Conservation (phyloP, 257 asterid species). For the Solanum chmielewskii region DNA sequence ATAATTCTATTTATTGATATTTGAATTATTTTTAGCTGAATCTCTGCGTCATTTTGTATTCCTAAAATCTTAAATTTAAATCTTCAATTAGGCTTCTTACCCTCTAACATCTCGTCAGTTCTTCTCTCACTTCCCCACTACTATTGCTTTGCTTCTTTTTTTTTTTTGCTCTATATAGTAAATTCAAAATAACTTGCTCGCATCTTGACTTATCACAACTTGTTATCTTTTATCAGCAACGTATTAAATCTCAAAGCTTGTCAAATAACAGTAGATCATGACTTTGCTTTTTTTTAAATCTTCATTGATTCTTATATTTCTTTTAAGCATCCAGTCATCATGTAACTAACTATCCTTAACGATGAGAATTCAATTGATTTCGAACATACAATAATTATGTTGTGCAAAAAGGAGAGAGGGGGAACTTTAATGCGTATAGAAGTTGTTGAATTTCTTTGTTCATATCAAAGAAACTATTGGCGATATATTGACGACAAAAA, state of each 20-base stretch:
- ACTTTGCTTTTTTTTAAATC: rapidly evolving
- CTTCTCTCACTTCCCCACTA: neutral
- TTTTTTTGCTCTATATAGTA: neutral
- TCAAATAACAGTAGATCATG: neutral
- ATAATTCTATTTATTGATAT: neutral
- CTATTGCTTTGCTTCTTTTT: neutral
- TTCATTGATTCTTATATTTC: neutral
- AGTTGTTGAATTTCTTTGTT: too few relatives aligned
- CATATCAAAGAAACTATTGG: too few relatives aligned
- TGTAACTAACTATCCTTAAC: neutral
- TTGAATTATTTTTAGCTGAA: neutral
- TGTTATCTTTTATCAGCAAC: too few relatives aligned
- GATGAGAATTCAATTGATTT: neutral
- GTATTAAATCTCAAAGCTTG: neutral
- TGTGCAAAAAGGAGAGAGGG: neutral
- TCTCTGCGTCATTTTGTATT: neutral
- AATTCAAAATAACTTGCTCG: neutral
- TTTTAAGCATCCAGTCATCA: neutral
- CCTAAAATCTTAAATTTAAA: neutral
- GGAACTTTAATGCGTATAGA: neutral
- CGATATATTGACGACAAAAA: neutral
- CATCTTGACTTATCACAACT: neutral
- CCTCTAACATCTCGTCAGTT: neutral
- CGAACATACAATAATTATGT: too few relatives aligned
- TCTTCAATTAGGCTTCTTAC: neutral